Percentiles rank a stretch among this genome's conserved stretches.
Conservation (phyloP, 495 filamentous ascomycete genomes). For the Cudoniella acicularis region DNA sequence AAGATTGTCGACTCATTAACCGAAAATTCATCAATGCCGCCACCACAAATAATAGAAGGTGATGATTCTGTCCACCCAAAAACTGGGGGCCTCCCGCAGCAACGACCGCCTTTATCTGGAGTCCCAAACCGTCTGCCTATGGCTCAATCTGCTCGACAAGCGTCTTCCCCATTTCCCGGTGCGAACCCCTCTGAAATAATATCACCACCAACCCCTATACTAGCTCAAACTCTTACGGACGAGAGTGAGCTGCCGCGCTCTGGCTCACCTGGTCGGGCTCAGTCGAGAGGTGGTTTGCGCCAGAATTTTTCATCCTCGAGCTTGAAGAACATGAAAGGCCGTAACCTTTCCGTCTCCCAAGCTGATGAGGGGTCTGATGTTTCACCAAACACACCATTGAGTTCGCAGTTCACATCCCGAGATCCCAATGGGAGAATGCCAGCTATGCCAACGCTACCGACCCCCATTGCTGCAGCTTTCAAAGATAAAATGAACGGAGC, state of each 20-base stretch:
- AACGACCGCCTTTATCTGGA: slow-evolving; percentile 2
- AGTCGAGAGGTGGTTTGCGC: slow-evolving; percentile 49
- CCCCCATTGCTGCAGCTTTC: slow-evolving; percentile 59
- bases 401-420: slow-evolving; percentile 57
- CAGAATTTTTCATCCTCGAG: slow-evolving; percentile 81
- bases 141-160: slow-evolving; percentile 19
- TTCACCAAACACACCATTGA: slow-evolving; percentile 73
- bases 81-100: slow-evolving; percentile 18
- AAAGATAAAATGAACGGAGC: slow-evolving; percentile 45
- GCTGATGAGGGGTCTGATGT: slow-evolving; percentile 61
- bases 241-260: slow-evolving; percentile 43
- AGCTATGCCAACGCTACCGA: slow-evolving; percentile 63
- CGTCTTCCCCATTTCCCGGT: slow-evolving; percentile 20
- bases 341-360: slow-evolving; percentile 72
- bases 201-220: slow-evolving; percentile 28
- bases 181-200: slow-evolving; percentile 20
- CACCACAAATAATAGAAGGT: slow-evolving; percentile 20
- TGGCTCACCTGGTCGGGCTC: slow-evolving; percentile 24
- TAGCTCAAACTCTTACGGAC: slow-evolving; percentile 38
- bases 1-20: slow-evolving; percentile 20
- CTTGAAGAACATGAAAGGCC: slow-evolving; percentile 63
- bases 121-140: slow-evolving; percentile 11
- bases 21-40: slow-evolving; percentile 30
- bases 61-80: slow-evolving; percentile 26
- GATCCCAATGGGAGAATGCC: slow-evolving; percentile 35